These are phyloP conservation scores for Penicillium tannophilum DNA, from an alignment of 495 filamentous ascomycete genomes.

Conservation along the genomic window DNA sequence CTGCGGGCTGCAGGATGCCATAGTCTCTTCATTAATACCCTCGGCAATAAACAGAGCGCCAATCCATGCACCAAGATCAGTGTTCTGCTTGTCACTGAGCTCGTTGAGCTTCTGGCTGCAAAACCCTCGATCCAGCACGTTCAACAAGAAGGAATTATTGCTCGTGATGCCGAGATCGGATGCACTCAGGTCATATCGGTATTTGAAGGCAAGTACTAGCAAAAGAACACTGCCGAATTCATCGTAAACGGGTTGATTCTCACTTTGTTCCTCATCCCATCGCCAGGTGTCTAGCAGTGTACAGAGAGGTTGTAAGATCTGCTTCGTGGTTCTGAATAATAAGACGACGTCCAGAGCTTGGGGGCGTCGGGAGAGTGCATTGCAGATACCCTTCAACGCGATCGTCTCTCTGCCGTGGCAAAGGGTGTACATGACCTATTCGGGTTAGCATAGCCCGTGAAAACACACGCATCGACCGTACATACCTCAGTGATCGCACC, in stretches of 20 bases:
- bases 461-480: background rate
- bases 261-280: constrained; percentile 90
- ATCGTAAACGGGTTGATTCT: constrained; percentile 95
- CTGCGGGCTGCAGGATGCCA: constrained; percentile 89
- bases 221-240: constrained; percentile 91
- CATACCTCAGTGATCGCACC: constrained; percentile 77
- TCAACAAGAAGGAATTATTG: constrained; percentile 74
- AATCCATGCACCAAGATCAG: constrained; percentile 82
- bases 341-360: constrained; percentile 81
- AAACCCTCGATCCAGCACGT: constrained; percentile 68
- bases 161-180: constrained; percentile 65
- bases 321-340: constrained; percentile 75
- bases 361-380: constrained; percentile 74
- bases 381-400: constrained; percentile 83
- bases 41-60: constrained; percentile 83
- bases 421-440: constrained; percentile 72
- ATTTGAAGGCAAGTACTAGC: constrained; percentile 76
- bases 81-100: constrained; percentile 71
- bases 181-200: constrained; percentile 75
- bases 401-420: constrained; percentile 88
- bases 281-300: constrained; percentile 84
- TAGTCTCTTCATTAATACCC: constrained; percentile 82
- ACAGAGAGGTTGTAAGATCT: constrained; percentile 81
- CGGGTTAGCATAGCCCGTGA: constrained; percentile 15
- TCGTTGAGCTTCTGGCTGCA: constrained; percentile 63